Base-by-base conservation (phyloP, 78 protist species). In the Dictyostelium firmibasis region DNA sequence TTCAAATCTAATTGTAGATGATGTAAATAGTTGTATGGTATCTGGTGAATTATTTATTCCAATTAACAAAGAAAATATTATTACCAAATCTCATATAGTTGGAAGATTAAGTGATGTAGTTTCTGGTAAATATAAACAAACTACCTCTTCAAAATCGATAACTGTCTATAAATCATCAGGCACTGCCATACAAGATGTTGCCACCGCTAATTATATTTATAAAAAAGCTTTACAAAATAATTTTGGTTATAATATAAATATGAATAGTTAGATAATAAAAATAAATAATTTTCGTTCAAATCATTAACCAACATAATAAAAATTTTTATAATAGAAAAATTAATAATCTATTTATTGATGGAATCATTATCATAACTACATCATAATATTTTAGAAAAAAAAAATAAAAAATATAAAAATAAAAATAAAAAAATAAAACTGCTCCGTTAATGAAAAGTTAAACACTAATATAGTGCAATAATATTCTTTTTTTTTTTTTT, bases 121-220 rank as follows among this genome's bases (percentile, higher is more conserved):
- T 16, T 50, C 69, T 29, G 81, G 81, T 29, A 43, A 69, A 8
- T 33, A 41, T 11, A 14, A 23, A 60, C 43, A 43, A 10, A 29
- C 43, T 14, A 4, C 20, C 7, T 43, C 29, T 0, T 10, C 10
- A 23, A 50, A 76, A 20, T 47, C 31, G 1, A 20, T 83, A 16
- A 92, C 35, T 1, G 36, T 92, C 4, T 92, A 77, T 78, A 92
- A 92, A 85, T 84, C 92, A 43, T 74, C 91, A 29, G 95, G 95
- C 53, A 92, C 95, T 8, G 57, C 95, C 11, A 85, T 83, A 23
- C 89, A 83, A 83, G 95, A 92, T 64, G 57, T 92, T 43, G 53
- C 75, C 2, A 92, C 95, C 0, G 95, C 79, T 38, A 18, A 25
- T 25, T 23, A 78, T 13, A 16, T 92, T 13, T 83, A 69, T 47